Base-by-base conservation (phyloP, 2,329 filamentous ascomycete species). In the Proliferodiscus dingleyae region DNA sequence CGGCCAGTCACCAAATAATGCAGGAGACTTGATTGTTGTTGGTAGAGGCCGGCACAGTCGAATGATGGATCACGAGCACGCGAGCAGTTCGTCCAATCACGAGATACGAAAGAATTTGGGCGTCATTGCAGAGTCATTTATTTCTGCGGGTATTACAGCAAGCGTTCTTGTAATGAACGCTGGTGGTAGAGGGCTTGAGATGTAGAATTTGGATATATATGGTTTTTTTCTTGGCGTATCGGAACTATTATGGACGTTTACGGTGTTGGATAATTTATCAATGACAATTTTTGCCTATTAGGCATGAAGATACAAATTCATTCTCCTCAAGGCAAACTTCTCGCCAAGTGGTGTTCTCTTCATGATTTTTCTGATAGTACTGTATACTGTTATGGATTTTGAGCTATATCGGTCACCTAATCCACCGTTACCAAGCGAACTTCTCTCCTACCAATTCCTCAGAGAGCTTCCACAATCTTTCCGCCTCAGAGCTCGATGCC, bases 161-260 rank as follows among this genome's bases (percentile, higher is more conserved):
- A 88, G 85, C 63, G 67, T 89, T 21, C 68, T 89, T 43, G 77
- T 89, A 44, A 73, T 90, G 22, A 81, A 88, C 66, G 83, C 83
- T 34, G 61, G 56, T 33, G 53, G 48, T 7, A 48, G 44, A 3
- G 58, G 49, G 15, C 30, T 59, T 19, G 50, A 53, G 7, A 16
- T 37, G 11, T 28, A 40, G 15, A 39, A n/a, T n/a, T n/a, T n/a
- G n/a, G n/a, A n/a, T n/a, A n/a, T n/a, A n/a, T n/a, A n/a, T n/a
- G n/a, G n/a, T n/a, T n/a, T n/a, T n/a, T n/a, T n/a, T n/a, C n/a
- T n/a, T n/a, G n/a, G n/a, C n/a, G n/a, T n/a, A n/a, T n/a, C n/a
- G n/a, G n/a, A n/a, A n/a, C n/a, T n/a, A n/a, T n/a, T n/a, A n/a
- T n/a, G n/a, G n/a, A n/a, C n/a, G n/a, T n/a, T n/a, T n/a, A n/a